These are phyloP conservation scores for Fusarium musae DNA, from an alignment of 2,329 filamentous ascomycete genomes.

Conservation along the genomic window DNA sequence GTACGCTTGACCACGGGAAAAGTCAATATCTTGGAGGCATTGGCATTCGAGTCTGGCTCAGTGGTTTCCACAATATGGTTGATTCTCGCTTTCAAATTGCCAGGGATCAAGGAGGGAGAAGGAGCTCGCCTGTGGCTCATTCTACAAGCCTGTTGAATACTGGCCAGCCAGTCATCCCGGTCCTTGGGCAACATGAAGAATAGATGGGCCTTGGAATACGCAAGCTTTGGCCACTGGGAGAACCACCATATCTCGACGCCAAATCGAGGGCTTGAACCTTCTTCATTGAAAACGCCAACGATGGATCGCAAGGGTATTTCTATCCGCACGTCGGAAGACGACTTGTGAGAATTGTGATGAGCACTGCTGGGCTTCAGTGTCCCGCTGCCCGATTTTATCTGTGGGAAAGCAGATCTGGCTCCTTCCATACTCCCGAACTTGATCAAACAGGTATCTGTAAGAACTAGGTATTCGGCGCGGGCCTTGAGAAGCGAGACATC, in stretches of 20 bases:
- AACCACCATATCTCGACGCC: conserved; percentile 69
- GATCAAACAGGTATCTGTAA: conserved; percentile 62
- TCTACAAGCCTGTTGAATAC: conserved; percentile 57
- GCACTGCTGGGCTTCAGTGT: conserved; percentile 36
- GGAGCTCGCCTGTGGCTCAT: conserved; percentile 51
- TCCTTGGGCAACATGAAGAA: conserved; percentile 62
- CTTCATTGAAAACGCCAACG: conserved; percentile 64
- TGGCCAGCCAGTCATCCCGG: conserved; percentile 61
- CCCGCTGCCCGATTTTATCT: conserved; percentile 49
- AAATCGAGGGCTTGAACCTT: conserved; percentile 60
- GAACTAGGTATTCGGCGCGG: conserved; percentile 62
- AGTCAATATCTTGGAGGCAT: conserved; percentile 51
- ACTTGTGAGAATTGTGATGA: conserved; percentile 45
- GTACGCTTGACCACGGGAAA: conserved; percentile 65
- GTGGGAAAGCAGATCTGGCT: conserved; percentile 60
- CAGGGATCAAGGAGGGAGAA: conserved; percentile 53
- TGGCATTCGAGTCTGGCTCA: conserved; percentile 51
- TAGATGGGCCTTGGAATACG: conserved; percentile 60
- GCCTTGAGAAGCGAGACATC: conserved; percentile 62
- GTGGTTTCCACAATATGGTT: conserved; percentile 58
- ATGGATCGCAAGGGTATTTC: conserved; percentile 62
- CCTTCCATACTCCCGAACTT: conserved; percentile 62
- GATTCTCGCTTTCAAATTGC: conserved; percentile 60
- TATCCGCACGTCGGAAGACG: conserved; percentile 53
- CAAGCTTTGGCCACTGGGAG: conserved; percentile 55